Percentiles rank a stretch among this genome's conserved stretches.
Evolutionary conservation across 305 asterid genomes (phyloP).

Genomic region (Fraxinus dipetala): DNA sequence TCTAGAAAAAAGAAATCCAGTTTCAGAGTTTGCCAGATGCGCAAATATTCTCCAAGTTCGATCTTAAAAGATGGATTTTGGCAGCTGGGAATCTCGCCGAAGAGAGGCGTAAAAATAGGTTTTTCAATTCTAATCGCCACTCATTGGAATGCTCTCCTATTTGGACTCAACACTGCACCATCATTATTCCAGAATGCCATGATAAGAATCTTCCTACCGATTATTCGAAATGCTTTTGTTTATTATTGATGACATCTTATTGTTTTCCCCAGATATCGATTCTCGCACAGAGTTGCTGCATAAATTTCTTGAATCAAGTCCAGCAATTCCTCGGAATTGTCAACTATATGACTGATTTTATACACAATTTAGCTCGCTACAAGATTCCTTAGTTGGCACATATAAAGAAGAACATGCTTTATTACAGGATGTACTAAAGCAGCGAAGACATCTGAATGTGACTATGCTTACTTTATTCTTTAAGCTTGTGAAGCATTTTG

Average conservation of each 20-base stretch:
- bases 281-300: not conserved
- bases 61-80: not conserved
- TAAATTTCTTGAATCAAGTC: not conserved
- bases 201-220: not conserved
- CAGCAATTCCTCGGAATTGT: not conserved
- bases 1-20: not conserved
- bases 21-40: not conserved
- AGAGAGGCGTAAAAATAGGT: not conserved
- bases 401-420: no score
- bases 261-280: not conserved
- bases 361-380: not conserved
- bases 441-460: not conserved
- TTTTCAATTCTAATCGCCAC: not conserved
- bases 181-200: not conserved
- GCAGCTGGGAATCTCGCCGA: not conserved
- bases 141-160: not conserved
- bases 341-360: not conserved
- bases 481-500: not conserved
- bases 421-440: not conserved
- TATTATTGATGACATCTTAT: not conserved
- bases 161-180: not conserved
- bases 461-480: not conserved
- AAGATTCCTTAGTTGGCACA: not conserved
- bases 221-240: not conserved
- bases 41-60: not conserved